Base-by-base conservation (phyloP, 805 yeast species). In the Pichia nanzhaoensis region DNA sequence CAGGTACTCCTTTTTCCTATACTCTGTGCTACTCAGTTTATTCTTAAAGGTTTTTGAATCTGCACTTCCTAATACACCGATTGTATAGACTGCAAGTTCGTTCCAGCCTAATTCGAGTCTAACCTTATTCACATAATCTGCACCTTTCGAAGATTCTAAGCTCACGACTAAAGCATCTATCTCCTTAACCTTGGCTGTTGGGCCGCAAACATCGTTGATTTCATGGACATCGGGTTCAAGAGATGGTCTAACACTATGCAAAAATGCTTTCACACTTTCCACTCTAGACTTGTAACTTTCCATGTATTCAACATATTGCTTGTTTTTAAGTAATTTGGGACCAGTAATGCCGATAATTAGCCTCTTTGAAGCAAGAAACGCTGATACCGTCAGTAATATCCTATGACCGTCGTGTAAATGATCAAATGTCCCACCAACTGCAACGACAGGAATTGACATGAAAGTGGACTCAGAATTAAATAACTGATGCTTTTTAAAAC, bases 401-500 rank as follows among this genome's bases (percentile, higher is more conserved):
- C 85, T 87, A 64, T 93, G 99, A 0, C 98, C 99, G 58, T 84
- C 95, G 55, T 93, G 99, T 32, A 93, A 59, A 64, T 93, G 98
- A 59, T 93, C 99, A 66, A 93, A 93, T 0, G 99, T 93, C 0
- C 99, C 99, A 0, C 99, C 99, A 1, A 91, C 80, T 0, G 96
- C 91, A 13, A 54, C 56, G 2, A 52, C 48, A 7, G 44, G 44
- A 2, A 46, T 24, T 4, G 24, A 19, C 14, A 12, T 30, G 12
- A 20, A 34, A 7, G 31, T 5, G n/a, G 45, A 30, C 2, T 41
- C 19, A 12, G 42, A 30, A 16, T 46, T 46, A 24, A 7, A 10
- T 10, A 24, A 24, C 10, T 24, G 28, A 24, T 24, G 28, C 28
- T 24, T 24, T 24, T 24, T 24, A 6, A 24, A 24, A 24, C 9